These are phyloP conservation scores for Metschnikowia orientalis DNA, from an alignment of 805 yeast species.

Conservation along the genomic window DNA sequence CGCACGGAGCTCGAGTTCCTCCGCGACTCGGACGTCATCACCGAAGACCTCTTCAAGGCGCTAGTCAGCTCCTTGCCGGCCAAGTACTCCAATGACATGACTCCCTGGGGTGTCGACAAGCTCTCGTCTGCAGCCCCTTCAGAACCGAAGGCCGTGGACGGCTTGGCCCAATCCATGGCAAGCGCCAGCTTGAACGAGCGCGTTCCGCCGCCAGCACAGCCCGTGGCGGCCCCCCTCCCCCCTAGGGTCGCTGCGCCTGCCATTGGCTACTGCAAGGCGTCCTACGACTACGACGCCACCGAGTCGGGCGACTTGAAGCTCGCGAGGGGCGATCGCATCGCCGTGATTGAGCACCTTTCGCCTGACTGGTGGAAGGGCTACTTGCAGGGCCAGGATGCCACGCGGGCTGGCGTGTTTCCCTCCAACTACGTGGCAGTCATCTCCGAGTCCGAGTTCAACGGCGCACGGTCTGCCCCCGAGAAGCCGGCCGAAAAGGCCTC, in stretches of 20 bases:
- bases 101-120: conserved; percentile 43
- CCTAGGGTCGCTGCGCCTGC: conserved; percentile 17
- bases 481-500: conserved; percentile 16
- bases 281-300: conserved; percentile 71
- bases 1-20: conserved; percentile 79
- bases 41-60: conserved; percentile 49
- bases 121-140: too few species aligned
- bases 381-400: conserved; percentile 30
- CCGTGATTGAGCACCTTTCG: conserved; percentile 67
- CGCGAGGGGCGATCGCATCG: conserved; percentile 61
- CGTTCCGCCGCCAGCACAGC: conserved; percentile 10
- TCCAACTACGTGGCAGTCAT: conserved; percentile 67
- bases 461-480: conserved; percentile 19
- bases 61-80: conserved; percentile 52
- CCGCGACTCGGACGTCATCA: conserved; percentile 67
- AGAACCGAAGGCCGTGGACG: conserved; percentile 1
- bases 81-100: conserved; percentile 48
- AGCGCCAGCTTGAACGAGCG: conserved; percentile 15
- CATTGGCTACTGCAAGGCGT: conserved; percentile 50
- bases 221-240: conserved; percentile 13
- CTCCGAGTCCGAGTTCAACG: conserved; percentile 28
- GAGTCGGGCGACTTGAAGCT: conserved; percentile 72
- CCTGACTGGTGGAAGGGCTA: conserved; percentile 91
- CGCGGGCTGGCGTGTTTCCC: conserved; percentile 79
- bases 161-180: conserved; percentile 9